Evolutionary conservation across 1,284 basidiomycete species (phyloP).

Genomic region (Cutaneotrichosporon sp.): DNA sequence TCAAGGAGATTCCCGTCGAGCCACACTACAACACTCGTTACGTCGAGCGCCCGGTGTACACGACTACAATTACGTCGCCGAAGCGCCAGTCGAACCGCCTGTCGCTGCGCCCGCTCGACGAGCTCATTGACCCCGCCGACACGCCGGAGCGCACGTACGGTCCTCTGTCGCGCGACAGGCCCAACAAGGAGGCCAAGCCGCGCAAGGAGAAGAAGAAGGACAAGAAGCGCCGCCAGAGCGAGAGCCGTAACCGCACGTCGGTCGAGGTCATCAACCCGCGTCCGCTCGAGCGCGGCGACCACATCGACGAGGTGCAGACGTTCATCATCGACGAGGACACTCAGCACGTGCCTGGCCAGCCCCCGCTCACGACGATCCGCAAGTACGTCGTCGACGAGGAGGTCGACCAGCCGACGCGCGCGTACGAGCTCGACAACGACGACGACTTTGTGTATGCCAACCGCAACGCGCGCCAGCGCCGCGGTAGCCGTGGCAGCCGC

Average conservation of each 20-base stretch:
- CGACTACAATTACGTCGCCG: too few species aligned
- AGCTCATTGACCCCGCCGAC: too few species aligned
- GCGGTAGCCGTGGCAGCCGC: too few species aligned
- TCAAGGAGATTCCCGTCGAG: too few species aligned
- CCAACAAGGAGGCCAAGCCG: too few species aligned
- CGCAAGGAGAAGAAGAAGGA: neutral
- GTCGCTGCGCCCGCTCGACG: too few species aligned
- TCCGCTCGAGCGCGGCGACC: neutral
- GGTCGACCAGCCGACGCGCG: neutral
- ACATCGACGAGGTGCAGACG: neutral
- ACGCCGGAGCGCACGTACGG: too few species aligned
- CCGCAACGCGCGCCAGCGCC: neutral
- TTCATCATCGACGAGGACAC: slow-evolving; percentile 1
- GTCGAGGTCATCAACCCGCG: neutral
- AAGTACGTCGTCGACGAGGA: neutral
- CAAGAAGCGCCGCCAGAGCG: neutral
- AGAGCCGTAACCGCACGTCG: neutral
- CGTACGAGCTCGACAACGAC: neutral
- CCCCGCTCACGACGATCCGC: neutral
- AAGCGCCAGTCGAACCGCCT: too few species aligned
- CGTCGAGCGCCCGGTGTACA: too few species aligned
- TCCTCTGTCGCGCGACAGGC: too few species aligned
- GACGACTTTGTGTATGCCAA: neutral
- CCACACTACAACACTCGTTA: too few species aligned
- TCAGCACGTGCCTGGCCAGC: neutral